Conservation (phyloP, 345 rosid species). For the Citrus australasica region DNA sequence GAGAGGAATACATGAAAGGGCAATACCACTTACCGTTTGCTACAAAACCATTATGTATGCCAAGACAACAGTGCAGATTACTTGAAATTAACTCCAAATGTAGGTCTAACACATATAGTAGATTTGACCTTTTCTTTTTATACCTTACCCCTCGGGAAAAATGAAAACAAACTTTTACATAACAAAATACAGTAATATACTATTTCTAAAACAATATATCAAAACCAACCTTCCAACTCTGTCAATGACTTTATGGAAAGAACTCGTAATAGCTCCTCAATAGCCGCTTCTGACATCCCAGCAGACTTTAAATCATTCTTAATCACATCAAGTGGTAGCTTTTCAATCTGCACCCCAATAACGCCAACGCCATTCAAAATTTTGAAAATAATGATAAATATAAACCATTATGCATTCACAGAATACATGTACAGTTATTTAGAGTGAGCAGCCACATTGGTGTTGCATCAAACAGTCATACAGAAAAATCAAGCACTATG, state of each 20-base stretch:
- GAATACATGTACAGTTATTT: background rate
- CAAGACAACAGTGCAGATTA: background rate
- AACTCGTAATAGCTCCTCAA: constrained; percentile 67
- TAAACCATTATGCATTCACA: background rate
- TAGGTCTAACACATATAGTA: background rate
- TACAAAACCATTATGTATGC: background rate
- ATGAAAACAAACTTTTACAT: background rate
- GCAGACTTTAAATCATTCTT: constrained; percentile 62
- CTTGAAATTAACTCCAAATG: background rate
- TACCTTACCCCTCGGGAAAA: background rate
- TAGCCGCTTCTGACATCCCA: constrained; percentile 66
- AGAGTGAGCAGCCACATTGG: background rate
- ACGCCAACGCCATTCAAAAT: constrained; percentile 3
- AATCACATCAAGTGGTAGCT: constrained; percentile 69
- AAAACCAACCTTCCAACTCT: constrained; percentile 68
- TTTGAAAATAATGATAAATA: background rate
- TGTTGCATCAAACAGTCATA: constrained; percentile 5
- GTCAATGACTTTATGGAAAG: constrained; percentile 73
- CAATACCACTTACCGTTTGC: background rate
- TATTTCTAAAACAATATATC: background rate
- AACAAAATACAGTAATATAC: background rate
- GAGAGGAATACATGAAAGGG: background rate
- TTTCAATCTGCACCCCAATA: constrained; percentile 54
- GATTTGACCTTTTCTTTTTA: background rate
- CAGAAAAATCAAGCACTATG: background rate